Base-by-base conservation (phyloP, 75 land plant genomes). In the Pinus tabuliformis region DNA sequence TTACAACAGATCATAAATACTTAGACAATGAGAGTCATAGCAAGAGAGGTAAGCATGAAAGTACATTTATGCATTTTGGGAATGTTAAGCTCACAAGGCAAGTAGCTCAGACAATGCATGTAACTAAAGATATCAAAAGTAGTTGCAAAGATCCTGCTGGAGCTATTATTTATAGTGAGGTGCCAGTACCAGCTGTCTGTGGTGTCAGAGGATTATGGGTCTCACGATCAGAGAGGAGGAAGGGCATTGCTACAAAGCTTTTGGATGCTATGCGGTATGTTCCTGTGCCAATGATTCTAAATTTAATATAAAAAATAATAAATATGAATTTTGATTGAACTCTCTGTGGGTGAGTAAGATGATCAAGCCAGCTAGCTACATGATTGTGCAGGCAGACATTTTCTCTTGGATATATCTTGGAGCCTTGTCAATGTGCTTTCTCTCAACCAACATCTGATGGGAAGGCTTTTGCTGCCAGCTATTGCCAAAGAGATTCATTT, bases 151-250 rank as follows among this genome's bases (percentile, higher is more conserved):
- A 63, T n/a, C 62, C 62, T 73, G 75, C 66, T 73, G 83, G 90
- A 22, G 76, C 88, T 15, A 84, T 89, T 24, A 0, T 90, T 5
- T 91, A 89, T 72, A 90, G 86, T 66, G 76, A 84, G 62, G 83
- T 79, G 73, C 79, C 91, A 22, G 88, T 94, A 37, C 83, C 90
- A 15, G 97, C 97, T 45, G 73, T 76, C 39, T 96, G 92, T 82
- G 99, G 99, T 21, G 78, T 94, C 60, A 71, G 95, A 77, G 97
- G 91, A 22, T 87, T 96, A 24, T 94, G 99, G 97, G 97, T 96
- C 14, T 75, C 77, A 65, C 85, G 86, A 20, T 79, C 89, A 49
- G 82, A 83, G 63, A 85, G 99, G 81, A 87, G 97, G 81, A 92
- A 83, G 63, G 83, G 83, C 39, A 79, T 94, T 58, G 99, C 99